Evolutionary conservation across 352 stramenopile genomes (phyloP), one percentile per base, ranked within the genome.

Genomic region (Blastocystis sp.): DNA sequence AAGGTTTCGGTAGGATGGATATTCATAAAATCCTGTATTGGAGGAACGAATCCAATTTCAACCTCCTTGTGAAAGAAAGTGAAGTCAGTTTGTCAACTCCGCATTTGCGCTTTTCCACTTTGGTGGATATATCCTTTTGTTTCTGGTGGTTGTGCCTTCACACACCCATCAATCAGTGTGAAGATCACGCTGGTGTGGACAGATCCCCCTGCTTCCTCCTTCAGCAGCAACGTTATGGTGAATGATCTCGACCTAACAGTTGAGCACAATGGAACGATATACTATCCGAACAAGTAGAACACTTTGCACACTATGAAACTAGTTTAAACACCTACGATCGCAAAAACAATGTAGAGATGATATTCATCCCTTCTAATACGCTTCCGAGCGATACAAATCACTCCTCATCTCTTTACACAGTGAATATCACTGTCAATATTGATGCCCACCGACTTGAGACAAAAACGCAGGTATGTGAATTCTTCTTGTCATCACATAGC

Each of bases 131-230:
- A 73, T 73, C 62, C 62, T 73, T 43, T 73, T 73, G 8, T 2
- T 8, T 34, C 23, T 73, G 0, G 3, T 73, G 15, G 23, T 20
- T 0, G 9, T 41, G 15, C 26, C 59, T 41, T 73, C 43, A 37
- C 8, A 7, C 29, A 73, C n/a, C 50, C 73, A 8, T 43, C 54
- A 18, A 45, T 26, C 7, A 18, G 68, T 23, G 43, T 84, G 15
- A 90, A 90, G 59, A n/a, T 90, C 6, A 90, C 88, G 4, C 61
- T 90, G 34, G 88, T 76, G 9, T 90, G 88, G 88, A 87, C 79
- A 9, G 88, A 90, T 37, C 77, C 68, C 0, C 88, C 88, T 13
- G 88, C 61, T 34, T 88, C 88, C 9, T 39, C 90, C 26, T 82
- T 76, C 61, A 87, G 79, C 50, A 87, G 50, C 50, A 82, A 66